Conservation (phyloP, 768 basidiomycete species). For the Rhodotorula diobovata region DNA sequence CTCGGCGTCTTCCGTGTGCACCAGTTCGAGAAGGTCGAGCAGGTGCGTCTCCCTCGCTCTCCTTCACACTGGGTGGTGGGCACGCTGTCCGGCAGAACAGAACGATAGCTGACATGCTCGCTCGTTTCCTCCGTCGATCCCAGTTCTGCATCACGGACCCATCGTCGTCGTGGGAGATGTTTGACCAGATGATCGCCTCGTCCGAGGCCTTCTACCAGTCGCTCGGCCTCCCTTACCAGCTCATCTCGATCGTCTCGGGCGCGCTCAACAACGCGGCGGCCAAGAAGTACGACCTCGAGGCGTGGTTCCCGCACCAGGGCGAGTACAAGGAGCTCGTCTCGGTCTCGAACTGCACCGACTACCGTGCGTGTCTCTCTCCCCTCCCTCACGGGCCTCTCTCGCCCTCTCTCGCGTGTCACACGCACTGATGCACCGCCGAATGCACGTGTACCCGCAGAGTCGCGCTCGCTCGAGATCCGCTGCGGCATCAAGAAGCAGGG, state of each 20-base stretch:
- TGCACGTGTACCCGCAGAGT: slow-evolving; percentile 57
- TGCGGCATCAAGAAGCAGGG: slow-evolving; percentile 88
- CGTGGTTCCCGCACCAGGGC: slow-evolving; percentile 98
- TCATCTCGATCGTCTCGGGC: slow-evolving; percentile 91
- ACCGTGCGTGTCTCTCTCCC: slow-evolving; percentile 62
- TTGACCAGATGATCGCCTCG: slow-evolving; percentile 81
- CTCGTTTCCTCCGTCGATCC: neutral
- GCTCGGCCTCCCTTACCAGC: slow-evolving; percentile 82
- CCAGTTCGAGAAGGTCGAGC: slow-evolving; percentile 97
- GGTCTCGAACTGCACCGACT: slow-evolving; percentile 98
- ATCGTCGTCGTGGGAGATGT: slow-evolving; percentile 87
- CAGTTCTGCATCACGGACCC: slow-evolving; percentile 94
- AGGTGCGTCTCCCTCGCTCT: slow-evolving; percentile 45
- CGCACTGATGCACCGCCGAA: neutral
- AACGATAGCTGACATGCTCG: too few relatives aligned
- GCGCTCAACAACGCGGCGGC: slow-evolving; percentile 94
- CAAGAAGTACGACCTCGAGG: slow-evolving; percentile 96
- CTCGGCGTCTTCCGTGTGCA: slow-evolving; percentile 99
- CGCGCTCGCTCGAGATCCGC: slow-evolving; percentile 83
- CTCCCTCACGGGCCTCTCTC: neutral
- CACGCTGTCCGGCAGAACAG: too few relatives aligned
- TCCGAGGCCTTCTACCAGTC: slow-evolving; percentile 96
- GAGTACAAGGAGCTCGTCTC: slow-evolving; percentile 96
- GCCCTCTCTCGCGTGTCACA: neutral
- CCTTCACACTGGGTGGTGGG: too few relatives aligned